Base-by-base conservation (phyloP, 1,284 basidiomycete genomes). In the Sparassis latifolia region DNA sequence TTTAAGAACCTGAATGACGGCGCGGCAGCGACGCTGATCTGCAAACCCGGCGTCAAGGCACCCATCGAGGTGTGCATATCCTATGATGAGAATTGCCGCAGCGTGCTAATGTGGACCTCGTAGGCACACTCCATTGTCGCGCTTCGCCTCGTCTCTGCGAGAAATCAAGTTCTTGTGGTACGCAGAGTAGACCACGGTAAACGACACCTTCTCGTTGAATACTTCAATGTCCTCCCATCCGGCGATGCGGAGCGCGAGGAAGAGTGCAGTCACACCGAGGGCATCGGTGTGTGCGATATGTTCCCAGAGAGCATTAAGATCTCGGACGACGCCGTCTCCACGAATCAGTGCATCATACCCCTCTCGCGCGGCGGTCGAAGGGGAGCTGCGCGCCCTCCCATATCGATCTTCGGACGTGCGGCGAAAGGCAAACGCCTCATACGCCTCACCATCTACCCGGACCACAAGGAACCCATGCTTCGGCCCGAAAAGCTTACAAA, bases 161-260 rank as follows among this genome's bases (percentile, higher is more conserved):
- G 84, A 58, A 63, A 68, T 12, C 70, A 78, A 46, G 63, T 86
- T 10, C 66, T 86, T 33, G 71, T 82, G 50, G 70, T 84, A 33
- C 80, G 82, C 37, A 71, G 52, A 42, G 29, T 56, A n/a, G 47
- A 51, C 6, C n/a, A n/a, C n/a, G 35, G 35, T 12, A 37, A 12
- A 7, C 35, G 35, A 12, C 7, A 37, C 35, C 12, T 7, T 12
- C 35, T 12, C n/a, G n/a, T 67, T 40, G 63, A 59, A 43, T 49
- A 57, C 6, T 60, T 54, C 48, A 43, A 51, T 35, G 54, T 60
- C 9, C 51, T 55, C 32, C 50, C 50, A 5, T 51, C 51, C 2
- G 49, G 51, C 1, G 10, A 37, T 28, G 57, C n/a, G n/a, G n/a
- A n/a, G n/a, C n/a, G n/a, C n/a, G n/a, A n/a, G n/a, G n/a, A n/a